Percentiles rank a stretch among this genome's conserved stretches.
phyloP scores from a whole-genome alignment of 345 rosid species.

The Acer campestre region DNA sequence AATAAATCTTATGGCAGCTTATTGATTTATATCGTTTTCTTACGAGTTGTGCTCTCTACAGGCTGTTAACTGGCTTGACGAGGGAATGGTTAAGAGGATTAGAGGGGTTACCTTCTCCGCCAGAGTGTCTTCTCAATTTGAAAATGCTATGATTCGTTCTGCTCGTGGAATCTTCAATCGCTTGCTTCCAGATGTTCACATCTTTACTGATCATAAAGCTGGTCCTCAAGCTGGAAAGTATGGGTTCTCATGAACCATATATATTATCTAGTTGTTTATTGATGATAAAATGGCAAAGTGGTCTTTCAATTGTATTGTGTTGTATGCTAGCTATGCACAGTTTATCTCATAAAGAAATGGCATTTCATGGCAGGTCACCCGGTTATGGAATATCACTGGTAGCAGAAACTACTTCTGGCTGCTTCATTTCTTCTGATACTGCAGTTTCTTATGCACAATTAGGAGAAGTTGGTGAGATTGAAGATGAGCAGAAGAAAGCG shows the following conservation, averaged over 20 bases:
- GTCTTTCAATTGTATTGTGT: not conserved
- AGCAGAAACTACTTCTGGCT: constrained; percentile 87
- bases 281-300: not conserved
- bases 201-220: constrained; percentile 64
- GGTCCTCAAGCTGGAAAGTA: constrained; percentile 92
- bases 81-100: constrained; percentile 91
- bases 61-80: constrained; percentile 78
- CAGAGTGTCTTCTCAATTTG: constrained; percentile 71
- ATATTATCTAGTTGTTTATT: not conserved
- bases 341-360: constrained; percentile 14
- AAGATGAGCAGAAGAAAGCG: constrained; percentile 55
- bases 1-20: not conserved
- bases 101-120: constrained; percentile 83
- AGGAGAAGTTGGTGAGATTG: constrained; percentile 54
- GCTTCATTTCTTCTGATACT: constrained; percentile 77
- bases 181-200: constrained; percentile 89
- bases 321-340: not conserved
- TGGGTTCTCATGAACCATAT: constrained; percentile 16
- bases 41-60: constrained; percentile 31
- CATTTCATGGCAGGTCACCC: constrained; percentile 63
- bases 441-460: constrained; percentile 51
- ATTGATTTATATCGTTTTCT: constrained; percentile 11
- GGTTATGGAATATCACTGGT: constrained; percentile 91
- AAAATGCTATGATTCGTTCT: constrained; percentile 70
- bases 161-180: constrained; percentile 89